Conservation (phyloP, 208 protist genomes). For the Angomonas deanei region DNA sequence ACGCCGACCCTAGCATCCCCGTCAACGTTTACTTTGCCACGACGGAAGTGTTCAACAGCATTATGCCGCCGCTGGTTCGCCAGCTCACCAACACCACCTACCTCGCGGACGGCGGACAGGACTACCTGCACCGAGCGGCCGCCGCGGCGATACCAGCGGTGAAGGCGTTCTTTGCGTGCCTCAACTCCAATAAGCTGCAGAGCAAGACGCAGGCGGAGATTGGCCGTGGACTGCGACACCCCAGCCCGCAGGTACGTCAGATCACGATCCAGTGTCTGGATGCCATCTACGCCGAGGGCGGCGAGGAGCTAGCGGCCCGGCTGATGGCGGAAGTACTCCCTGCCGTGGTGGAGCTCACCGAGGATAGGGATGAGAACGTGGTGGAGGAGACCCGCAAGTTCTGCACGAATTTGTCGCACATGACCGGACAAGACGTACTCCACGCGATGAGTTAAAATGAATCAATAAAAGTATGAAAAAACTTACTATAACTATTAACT, state of each 20-base stretch:
- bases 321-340: constrained; percentile 89
- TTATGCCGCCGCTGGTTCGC: constrained; percentile 79
- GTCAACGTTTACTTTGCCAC: constrained; percentile 67
- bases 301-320: constrained; percentile 82
- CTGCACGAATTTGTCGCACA: constrained; percentile 79
- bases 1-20: constrained; percentile 75
- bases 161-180: constrained; percentile 68
- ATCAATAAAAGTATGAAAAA: neutral
- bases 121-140: constrained; percentile 66
- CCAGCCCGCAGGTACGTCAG: constrained; percentile 59
- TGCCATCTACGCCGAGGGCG: constrained; percentile 83
- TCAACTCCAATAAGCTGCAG: constrained; percentile 68
- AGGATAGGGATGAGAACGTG: constrained; percentile 74
- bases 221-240: constrained; percentile 66
- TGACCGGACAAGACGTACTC: constrained; percentile 86
- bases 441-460: constrained; percentile 67
- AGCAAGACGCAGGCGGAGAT: constrained; percentile 84
- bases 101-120: constrained; percentile 51
- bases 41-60: constrained; percentile 68
- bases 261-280: constrained; percentile 63
- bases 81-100: constrained; percentile 74
- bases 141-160: constrained; percentile 72
- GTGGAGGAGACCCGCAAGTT: constrained; percentile 77
- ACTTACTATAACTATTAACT: neutral
- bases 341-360: constrained; percentile 83